A percentile compares a stretch with the other conserved stretches of the same genome.
These are phyloP conservation scores for Colletotrichum sp. DNA, from an alignment of 2,329 filamentous ascomycete species.

Conservation along the genomic window DNA sequence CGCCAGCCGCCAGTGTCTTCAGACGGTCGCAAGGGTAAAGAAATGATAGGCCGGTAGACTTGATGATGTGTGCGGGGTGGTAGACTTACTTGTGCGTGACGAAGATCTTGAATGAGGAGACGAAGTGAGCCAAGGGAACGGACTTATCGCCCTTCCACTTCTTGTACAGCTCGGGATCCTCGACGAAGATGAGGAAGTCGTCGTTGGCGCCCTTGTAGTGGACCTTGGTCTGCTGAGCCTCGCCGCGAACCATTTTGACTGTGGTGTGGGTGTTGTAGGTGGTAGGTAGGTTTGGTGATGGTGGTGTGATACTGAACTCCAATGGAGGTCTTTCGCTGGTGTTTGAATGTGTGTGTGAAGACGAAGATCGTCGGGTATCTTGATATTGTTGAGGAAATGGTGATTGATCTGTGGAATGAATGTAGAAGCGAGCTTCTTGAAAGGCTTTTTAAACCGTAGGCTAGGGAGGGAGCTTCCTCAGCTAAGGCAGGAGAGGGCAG, in stretches of 20 bases:
- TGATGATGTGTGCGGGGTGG: background rate
- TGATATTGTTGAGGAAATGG: background rate
- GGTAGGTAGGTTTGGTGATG: conserved; percentile 17
- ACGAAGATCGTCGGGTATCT: conserved; percentile 12
- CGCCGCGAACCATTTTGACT: conserved; percentile 72
- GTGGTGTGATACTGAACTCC: background rate
- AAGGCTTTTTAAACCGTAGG: conserved; percentile 1
- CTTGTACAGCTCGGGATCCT: conserved; percentile 67
- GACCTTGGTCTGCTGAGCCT: conserved; percentile 75
- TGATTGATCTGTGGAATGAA: background rate
- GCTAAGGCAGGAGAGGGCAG: background rate
- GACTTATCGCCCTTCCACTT: conserved; percentile 85
- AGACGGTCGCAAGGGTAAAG: background rate
- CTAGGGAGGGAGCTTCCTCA: conserved; percentile 12
- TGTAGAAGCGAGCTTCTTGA: background rate
- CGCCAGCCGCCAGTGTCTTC: background rate
- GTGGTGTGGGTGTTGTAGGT: conserved; percentile 16
- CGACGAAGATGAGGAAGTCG: conserved; percentile 65
- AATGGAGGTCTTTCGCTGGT: conserved; percentile 3
- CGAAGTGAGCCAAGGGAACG: conserved; percentile 81
- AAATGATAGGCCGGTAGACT: background rate
- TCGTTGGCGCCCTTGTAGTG: conserved; percentile 78
- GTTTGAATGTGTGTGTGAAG: conserved; percentile 2
- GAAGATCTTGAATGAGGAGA: conserved; percentile 89
- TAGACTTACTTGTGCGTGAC: conserved; percentile 81